Evolutionary conservation across 352 stramenopile genomes (phyloP), one percentile per base, ranked within the genome.

Genomic region (Ochromonadaceae sp.): DNA sequence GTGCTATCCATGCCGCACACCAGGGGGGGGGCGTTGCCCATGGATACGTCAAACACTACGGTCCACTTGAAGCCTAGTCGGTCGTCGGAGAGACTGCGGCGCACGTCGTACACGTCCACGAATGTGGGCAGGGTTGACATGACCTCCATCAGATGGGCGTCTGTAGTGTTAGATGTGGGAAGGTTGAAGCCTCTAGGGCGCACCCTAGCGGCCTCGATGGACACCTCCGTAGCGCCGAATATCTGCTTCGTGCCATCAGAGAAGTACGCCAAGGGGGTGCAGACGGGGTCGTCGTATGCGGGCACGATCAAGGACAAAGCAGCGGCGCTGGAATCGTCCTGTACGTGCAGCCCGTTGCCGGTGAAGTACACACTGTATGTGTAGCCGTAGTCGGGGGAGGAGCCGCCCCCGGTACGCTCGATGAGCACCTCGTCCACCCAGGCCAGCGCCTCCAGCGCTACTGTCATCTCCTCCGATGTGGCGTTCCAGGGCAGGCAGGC

Each of bases 291-390:
- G 28, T 53, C 22, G 39, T 32, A 3, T 2, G 32, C 7, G 28
- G 22, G 22, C 10, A 1, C 2, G 15, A 50, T 48, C 7, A 26
- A 7, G 9, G 25, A 26, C 2, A 68, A 28, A 9, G 25, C 30
- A 17, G 4, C 44, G 43, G 65, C 38, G 25, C 72, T 56, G 31
- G 28, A 61, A 26, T 12, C 65, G 47, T 65, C 61, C 38, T 66
- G 57, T 10, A 65, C 67, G 53, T 84, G 72, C 74, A 86, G 77
- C 44, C 72, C 73, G 68, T 85, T 80, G 36, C 79, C 79, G 61
- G 82, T 75, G 70, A 86, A 86, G 68, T 80, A 81, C 30, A 86
- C 72, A 26, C 63, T 74, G 47, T 80, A 82, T 26, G 63, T 75
- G 62, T 73, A 78, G 32, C 75, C 75, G 71, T 76, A 83, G 38